A percentile compares a stretch with the other conserved stretches of the same genome.
phyloP scores from a whole-genome alignment of 2,329 filamentous ascomycete genomes.

The Chaetomium olivaceum region DNA sequence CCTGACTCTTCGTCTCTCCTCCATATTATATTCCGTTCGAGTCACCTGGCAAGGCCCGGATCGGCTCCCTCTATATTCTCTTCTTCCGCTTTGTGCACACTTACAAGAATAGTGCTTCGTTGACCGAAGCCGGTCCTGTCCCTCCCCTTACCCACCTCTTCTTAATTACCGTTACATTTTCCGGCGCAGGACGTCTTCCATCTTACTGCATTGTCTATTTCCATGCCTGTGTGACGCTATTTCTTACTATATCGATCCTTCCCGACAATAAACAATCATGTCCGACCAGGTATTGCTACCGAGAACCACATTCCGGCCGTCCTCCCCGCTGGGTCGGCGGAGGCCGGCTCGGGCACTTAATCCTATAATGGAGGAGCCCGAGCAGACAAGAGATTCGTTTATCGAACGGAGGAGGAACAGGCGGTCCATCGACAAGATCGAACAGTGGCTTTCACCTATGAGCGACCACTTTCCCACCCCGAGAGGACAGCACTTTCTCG shows the following conservation, averaged over 20 bases:
- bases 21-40: conserved; percentile 32
- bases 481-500: conserved; percentile 64
- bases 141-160: conserved; percentile 38
- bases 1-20: conserved; percentile 16
- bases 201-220: conserved; percentile 36
- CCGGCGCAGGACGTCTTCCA: conserved; percentile 39
- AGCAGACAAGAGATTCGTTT: conserved; percentile 38
- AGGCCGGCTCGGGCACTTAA: conserved; percentile 54
- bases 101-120: conserved; percentile 43
- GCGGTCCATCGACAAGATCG: conserved; percentile 52
- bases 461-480: conserved; percentile 72
- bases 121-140: conserved; percentile 49
- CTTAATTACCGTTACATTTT: conserved; percentile 34
- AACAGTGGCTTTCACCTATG: conserved; percentile 60
- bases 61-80: conserved; percentile 37
- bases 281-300: conserved; percentile 47
- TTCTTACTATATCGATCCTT: conserved; percentile 23
- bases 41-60: conserved; percentile 29
- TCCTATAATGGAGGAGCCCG: conserved; percentile 62
- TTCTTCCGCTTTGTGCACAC: conserved; percentile 38
- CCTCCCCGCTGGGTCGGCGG: conserved; percentile 58
- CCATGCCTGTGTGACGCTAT: conserved; percentile 28
- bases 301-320: conserved; percentile 47
- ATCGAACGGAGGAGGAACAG: conserved; percentile 37
- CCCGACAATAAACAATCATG: conserved; percentile 49